Evolutionary conservation across 257 asterid genomes (phyloP), one percentile per base, ranked within the genome.

Genomic region (Schizonepeta tenuifolia): DNA sequence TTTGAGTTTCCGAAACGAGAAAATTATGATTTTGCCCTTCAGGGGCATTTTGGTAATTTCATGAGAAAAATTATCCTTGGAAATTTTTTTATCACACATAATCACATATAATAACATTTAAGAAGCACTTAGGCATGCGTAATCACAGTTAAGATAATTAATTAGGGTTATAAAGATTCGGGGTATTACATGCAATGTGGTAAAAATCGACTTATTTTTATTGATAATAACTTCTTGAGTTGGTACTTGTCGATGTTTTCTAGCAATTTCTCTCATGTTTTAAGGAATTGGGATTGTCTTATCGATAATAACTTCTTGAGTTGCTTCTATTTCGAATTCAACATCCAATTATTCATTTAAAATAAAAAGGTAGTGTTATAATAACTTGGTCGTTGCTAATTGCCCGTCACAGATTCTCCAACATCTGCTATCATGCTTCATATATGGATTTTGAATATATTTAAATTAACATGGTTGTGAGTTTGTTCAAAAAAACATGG

Each of bases 171-270:
- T n/a, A n/a, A n/a, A n/a, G n/a, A n/a, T n/a, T n/a, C n/a, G n/a
- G n/a, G n/a, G n/a, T n/a, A n/a, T n/a, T n/a, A n/a, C 86, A 35
- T 28, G 40, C 40, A 18, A 36, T 67, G 77, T 55, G 91, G 96
- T 92, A 86, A 81, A 44, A 63, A n/a, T 11, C 49, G 31, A 66
- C 57, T 17, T 50, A 50, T 14, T 6, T n/a, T 47, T 2, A 17
- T 14, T 7, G 6, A 49, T 49, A n/a, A n/a, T n/a, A n/a, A 38
- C 55, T 49, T 5, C 55, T 49, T 7, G 3, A 49, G 55, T 2
- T n/a, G 6, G 22, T 8, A n/a, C 26, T 47, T 47, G 21, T 47
- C 11, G 21, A 47, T 47, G 54, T 49, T 24, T 49, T 49, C 14
- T 41, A 41, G 47, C 5, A 21, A 26, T 15, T 6, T 36, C 41